Evolutionary conservation across 352 stramenopile genomes (phyloP), one percentile per base, ranked within the genome.

Genomic region (Thalassiosira mediterranea): DNA sequence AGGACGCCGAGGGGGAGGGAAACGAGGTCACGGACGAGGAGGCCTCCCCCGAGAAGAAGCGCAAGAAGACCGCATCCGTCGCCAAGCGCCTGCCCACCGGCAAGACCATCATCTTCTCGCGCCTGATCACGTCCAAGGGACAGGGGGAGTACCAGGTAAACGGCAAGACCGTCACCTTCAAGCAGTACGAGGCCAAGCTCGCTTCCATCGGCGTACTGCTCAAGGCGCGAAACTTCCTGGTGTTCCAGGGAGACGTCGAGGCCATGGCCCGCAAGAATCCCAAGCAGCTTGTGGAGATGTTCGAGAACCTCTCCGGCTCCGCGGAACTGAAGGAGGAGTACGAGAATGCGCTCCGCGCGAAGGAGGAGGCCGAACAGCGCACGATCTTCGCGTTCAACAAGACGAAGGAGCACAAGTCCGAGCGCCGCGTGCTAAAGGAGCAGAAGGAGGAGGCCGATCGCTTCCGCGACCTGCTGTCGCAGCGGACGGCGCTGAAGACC

Each of bases 221-320:
- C 32, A 99, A 99, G 79, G 96, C 96, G 4, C 90, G 97, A n/a
- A 99, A 99, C 84, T 99, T 99, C 76, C 76, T 99, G 4, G 97
- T 99, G 3, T 99, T 99, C 84, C 97, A 99, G 75, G 97, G 97
- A 37, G 97, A 99, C 83, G 97, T 99, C 23, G 97, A 99, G 83
- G 96, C 90, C 25, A 96, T 99, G 59, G 96, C 97, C 0, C 95
- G 94, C 37, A 98, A 98, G 76, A 96, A 90, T 58, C 96, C 97
- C 0, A 91, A 96, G 5, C 94, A 99, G 68, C 84, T 99, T 19
- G 98, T 97, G 0, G 95, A 97, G 79, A 87, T 98, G 3, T 97
- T 99, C 68, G 97, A 99, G 83, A 93, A 98, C 77, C 97, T 99
- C 26, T 97, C 93, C 21, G 92, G 91, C 17, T 98, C 94, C 7